Evolutionary conservation across 2,329 filamentous ascomycete species (phyloP).

Genomic region (Curvularia sp.): DNA sequence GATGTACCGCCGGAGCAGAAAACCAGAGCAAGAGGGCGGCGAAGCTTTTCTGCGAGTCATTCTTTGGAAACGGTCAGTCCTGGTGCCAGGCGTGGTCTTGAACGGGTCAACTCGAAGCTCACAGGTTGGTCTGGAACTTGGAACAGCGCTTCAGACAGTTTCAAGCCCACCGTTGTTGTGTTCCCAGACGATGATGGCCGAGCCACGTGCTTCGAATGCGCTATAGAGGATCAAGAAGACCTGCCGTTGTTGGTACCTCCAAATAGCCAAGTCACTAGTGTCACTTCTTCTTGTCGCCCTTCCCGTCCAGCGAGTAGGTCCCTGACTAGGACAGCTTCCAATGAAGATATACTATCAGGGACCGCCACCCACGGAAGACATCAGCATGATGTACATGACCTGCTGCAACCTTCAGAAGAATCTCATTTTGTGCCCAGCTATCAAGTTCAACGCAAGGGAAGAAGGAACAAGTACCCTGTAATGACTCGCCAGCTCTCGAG

Average conservation of each 20-base stretch:
- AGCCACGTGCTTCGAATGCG: conserved; percentile 16
- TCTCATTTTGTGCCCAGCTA: conserved; percentile 18
- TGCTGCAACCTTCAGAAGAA: background rate
- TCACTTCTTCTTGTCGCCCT: conserved; percentile 23
- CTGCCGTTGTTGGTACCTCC: conserved; percentile 33
- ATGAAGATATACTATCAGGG: conserved; percentile 13
- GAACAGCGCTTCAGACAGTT: conserved; percentile 23
- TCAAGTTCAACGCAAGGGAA: conserved; percentile 11
- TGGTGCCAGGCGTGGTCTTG: conserved; percentile 29
- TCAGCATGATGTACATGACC: background rate
- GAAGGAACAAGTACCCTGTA: conserved; percentile 6
- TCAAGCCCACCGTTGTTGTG: conserved; percentile 38
- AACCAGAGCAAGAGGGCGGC: conserved; percentile 11
- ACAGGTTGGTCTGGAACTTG: conserved; percentile 39
- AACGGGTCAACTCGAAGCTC: conserved; percentile 44
- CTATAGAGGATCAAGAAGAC: conserved; percentile 34
- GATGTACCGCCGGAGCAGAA: conserved; percentile 29
- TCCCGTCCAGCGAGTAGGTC: conserved; percentile 34
- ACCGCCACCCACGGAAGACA: background rate
- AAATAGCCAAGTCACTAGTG: conserved; percentile 41
- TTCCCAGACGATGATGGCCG: conserved; percentile 38
- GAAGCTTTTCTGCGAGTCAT: conserved; percentile 33
- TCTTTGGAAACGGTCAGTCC: conserved; percentile 25
- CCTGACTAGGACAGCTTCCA: conserved; percentile 21
- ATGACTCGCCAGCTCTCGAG: conserved; percentile 35